Conservation (phyloP, 1,284 basidiomycete genomes). For the Pseudozyma hubeiensis region DNA sequence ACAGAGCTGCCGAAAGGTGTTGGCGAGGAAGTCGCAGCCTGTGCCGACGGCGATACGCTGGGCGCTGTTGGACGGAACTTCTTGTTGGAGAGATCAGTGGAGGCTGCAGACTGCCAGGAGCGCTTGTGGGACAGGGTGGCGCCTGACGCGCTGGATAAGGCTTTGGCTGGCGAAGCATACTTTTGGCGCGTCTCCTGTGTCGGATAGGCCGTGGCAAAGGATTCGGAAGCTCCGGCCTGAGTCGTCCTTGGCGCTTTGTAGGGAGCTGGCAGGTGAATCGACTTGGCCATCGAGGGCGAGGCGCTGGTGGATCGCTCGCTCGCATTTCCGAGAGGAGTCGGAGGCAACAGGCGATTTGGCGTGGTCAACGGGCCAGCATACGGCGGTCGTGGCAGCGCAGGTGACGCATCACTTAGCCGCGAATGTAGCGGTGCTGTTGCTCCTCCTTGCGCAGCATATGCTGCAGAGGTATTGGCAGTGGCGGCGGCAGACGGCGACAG, state of each 20-base stretch:
- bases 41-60: slow-evolving; percentile 2
- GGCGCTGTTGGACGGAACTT: slow-evolving; percentile 17
- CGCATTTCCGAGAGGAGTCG: slow-evolving; percentile 31
- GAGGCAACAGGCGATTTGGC: slow-evolving; percentile 32
- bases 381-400: slow-evolving; percentile 16
- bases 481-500: slow-evolving; percentile 9
- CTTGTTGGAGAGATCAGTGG: slow-evolving; percentile 35
- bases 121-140: slow-evolving; percentile 29
- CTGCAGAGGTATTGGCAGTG: background rate
- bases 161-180: slow-evolving; percentile 50
- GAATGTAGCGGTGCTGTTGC: background rate
- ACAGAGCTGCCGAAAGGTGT: slow-evolving; percentile 7
- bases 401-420: slow-evolving; percentile 6
- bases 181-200: slow-evolving; percentile 53
- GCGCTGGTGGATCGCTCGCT: slow-evolving; percentile 12
- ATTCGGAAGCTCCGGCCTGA: slow-evolving; percentile 37
- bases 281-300: slow-evolving; percentile 15
- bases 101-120: slow-evolving; percentile 31
- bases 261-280: slow-evolving; percentile 29
- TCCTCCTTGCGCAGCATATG: background rate
- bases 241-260: slow-evolving; percentile 39
- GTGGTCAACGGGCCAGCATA: slow-evolving; percentile 19
- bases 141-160: slow-evolving; percentile 17
- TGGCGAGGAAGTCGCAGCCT: slow-evolving; percentile 7
- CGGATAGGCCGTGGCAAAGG: slow-evolving; percentile 48